phyloP scores from a whole-genome alignment of 106 monocot species.

The Dendrobium officinale region DNA sequence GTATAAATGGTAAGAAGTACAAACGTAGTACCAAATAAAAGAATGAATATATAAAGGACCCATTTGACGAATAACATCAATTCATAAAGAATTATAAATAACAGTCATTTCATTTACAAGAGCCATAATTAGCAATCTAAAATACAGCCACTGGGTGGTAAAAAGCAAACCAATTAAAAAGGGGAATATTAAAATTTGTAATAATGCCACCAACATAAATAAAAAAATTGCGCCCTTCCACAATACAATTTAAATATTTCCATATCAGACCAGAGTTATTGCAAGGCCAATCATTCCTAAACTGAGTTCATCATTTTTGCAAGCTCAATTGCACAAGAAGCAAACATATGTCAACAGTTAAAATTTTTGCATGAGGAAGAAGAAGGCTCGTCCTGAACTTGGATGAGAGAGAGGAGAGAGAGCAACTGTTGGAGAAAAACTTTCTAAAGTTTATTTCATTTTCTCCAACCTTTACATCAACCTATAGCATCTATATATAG shows the following conservation, averaged over 20 bases:
- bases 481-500: too few relatives aligned
- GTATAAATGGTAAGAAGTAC: neutral
- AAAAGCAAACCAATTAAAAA: neutral
- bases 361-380: too few relatives aligned
- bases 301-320: neutral
- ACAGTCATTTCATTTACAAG: neutral
- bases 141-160: neutral
- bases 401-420: too few relatives aligned
- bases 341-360: too few relatives aligned
- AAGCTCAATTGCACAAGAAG: neutral
- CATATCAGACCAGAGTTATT: neutral
- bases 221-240: neutral
- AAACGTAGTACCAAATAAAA: neutral
- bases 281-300: neutral
- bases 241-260: too few relatives aligned
- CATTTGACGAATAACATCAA: neutral
- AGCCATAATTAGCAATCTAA: neutral
- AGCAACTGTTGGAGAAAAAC: too few relatives aligned
- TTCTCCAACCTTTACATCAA: too few relatives aligned
- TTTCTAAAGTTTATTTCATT: too few relatives aligned
- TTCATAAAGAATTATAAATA: neutral
- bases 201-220: neutral
- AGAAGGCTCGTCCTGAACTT: too few relatives aligned
- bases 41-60: neutral
- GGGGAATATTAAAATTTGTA: neutral